A percentile compares a stretch with the other conserved stretches of the same genome.
Evolutionary conservation across 2,329 filamentous ascomycete species (phyloP).

Genomic region (Neophaeococcomyces aloes): DNA sequence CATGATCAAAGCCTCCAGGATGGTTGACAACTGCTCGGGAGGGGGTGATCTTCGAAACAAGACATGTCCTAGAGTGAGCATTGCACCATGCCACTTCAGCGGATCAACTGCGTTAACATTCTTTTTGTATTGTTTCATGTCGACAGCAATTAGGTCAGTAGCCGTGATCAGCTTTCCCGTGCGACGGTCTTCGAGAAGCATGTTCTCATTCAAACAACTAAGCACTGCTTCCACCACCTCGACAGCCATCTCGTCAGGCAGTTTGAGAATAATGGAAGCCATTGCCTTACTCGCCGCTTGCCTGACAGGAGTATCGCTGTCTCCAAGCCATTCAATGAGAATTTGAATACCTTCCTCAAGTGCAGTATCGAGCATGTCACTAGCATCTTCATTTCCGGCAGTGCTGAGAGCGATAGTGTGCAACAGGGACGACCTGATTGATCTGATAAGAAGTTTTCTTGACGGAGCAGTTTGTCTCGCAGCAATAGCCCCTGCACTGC

Average conservation of each 20-base stretch:
- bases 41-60: slow-evolving; percentile 77
- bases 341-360: slow-evolving; percentile 75
- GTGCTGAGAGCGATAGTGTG: slow-evolving; percentile 49
- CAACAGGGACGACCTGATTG: slow-evolving; percentile 63
- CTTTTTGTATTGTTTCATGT: slow-evolving; percentile 29
- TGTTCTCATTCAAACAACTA: slow-evolving; percentile 52
- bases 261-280: slow-evolving; percentile 70
- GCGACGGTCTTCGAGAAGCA: slow-evolving; percentile 44
- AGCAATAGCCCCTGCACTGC: slow-evolving; percentile 39
- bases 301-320: slow-evolving; percentile 83
- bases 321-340: slow-evolving; percentile 65
- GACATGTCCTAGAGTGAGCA: slow-evolving; percentile 75
- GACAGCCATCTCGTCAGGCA: slow-evolving; percentile 68
- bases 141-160: slow-evolving; percentile 26
- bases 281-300: slow-evolving; percentile 87
- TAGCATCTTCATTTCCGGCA: slow-evolving; percentile 23
- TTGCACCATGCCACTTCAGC: slow-evolving; percentile 83
- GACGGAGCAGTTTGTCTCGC: slow-evolving; percentile 64
- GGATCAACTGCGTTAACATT: slow-evolving; percentile 67
- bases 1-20: slow-evolving; percentile 65
- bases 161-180: slow-evolving; percentile 30
- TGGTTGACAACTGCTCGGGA: slow-evolving; percentile 55
- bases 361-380: slow-evolving; percentile 35
- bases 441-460: slow-evolving; percentile 73
- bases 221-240: slow-evolving; percentile 83